Evolutionary conservation across 352 stramenopile genomes (phyloP), one percentile per base, ranked within the genome.

Genomic region (Pilasporangium apinafurcum): DNA sequence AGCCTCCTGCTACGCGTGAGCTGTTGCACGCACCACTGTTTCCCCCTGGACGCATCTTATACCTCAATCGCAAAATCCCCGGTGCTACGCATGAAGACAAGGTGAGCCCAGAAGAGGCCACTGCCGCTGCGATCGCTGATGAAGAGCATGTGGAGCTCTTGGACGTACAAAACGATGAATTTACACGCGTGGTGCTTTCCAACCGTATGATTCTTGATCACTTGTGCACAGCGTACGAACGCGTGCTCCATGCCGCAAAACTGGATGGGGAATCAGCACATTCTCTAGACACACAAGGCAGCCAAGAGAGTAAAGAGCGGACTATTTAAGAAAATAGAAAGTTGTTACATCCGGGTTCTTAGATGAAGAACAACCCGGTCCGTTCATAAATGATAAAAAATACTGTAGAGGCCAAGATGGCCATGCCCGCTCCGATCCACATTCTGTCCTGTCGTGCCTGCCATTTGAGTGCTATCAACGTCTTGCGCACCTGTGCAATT

Each of bases 121-220:
- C 8, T 47, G 9, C 13, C 24, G 4, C 14, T 21, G 28, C 13
- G 22, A 9, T 1, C 14, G 25, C 10, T 26, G 27, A 30, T 0
- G 40, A 28, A 1, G 45, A 48, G 27, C 48, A 51, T 18, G 56
- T 83, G n/a, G 77, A 83, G 54, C 62, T 91, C 20, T 63, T 85
- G 34, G 65, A 83, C 21, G 76, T 83, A 36, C 48, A 50, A 12
- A 83, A 71, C 21, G 68, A 86, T 39, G 69, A 85, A 40, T 91
- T 91, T 43, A 65, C 65, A 44, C 70, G 65, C 34, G 68, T 91
- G 8, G 66, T 86, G 46, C 68, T 93, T 8, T 91, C 82, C 24
- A 88, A 89, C 32, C 59, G 68, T 33, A 93, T 93, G 82, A 66
- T 93, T 10, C 59, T 87, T 14, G 79, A 93, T 41, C 82, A 93